A percentile compares a stretch with the other conserved stretches of the same genome.
Conservation (phyloP, 192 early-diverging fungal genomes). For the Dissophora globulifera region DNA sequence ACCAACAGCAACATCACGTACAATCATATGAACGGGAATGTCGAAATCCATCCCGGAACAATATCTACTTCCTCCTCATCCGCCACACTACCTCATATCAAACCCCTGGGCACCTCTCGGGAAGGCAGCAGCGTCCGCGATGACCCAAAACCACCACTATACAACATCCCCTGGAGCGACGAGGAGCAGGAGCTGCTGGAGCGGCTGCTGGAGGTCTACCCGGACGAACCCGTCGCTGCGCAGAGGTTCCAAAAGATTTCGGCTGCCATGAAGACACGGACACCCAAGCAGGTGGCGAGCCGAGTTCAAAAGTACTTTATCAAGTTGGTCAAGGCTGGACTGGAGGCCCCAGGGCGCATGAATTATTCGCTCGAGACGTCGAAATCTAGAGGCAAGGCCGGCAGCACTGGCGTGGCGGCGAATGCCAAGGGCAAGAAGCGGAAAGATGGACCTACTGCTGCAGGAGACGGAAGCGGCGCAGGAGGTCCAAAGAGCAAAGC, state of each 20-base stretch:
- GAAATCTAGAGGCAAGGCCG: constrained; percentile 25
- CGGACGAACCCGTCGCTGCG: constrained; percentile 76
- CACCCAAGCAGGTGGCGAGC: constrained; percentile 78
- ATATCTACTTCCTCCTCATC: no score
- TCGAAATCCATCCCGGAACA: constrained; percentile 30
- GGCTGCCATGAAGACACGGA: constrained; percentile 74
- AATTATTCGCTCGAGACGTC: constrained; percentile 60
- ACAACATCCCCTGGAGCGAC: constrained; percentile 78
- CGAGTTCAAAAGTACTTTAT: constrained; percentile 85
- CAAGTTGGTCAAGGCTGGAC: constrained; percentile 76
- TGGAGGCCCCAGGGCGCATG: constrained; percentile 74
- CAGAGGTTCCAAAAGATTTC: constrained; percentile 78
- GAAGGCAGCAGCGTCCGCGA: constrained; percentile 44
- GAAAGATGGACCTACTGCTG: constrained; percentile 27
- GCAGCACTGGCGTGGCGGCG: constrained; percentile 15
- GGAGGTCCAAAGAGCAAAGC: constrained; percentile 21
- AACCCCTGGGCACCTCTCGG: constrained; percentile 17
- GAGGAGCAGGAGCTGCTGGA: constrained; percentile 73
- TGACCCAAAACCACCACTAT: constrained; percentile 61
- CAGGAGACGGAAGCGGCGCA: constrained; percentile 16
- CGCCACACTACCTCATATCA: no score
- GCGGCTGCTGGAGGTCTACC: constrained; percentile 67
- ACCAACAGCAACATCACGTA: constrained; percentile 40
- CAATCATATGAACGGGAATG: constrained; percentile 48
- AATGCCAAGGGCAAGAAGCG: constrained; percentile 33